A percentile compares a stretch with the other conserved stretches of the same genome.
Conservation (phyloP, 371 early-diverging fungal species). For the Synchytrium microbalum region DNA sequence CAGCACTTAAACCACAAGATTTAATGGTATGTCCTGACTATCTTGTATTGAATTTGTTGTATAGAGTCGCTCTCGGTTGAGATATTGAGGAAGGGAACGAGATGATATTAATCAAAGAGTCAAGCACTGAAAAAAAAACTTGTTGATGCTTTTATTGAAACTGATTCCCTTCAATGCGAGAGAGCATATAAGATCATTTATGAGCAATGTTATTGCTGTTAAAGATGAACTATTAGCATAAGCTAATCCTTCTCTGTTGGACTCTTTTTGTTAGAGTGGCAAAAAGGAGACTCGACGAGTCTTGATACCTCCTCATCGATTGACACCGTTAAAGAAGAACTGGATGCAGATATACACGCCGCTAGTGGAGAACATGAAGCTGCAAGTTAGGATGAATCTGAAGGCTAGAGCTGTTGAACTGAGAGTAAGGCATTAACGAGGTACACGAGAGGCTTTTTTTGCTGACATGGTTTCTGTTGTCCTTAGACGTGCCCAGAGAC, state of each 20-base stretch:
- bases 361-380: slow-evolving; percentile 93
- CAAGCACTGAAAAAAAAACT: no score
- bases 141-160: no score
- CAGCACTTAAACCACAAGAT: slow-evolving; percentile 9
- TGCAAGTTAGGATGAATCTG: slow-evolving; percentile 96
- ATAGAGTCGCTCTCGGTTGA: no score
- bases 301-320: slow-evolving; percentile 86
- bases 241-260: no score
- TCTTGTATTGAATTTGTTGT: no score
- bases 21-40: slow-evolving; percentile 6
- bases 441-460: not conserved
- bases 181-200: no score
- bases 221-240: no score
- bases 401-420: slow-evolving; percentile 86
- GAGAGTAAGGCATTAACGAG: slow-evolving; percentile 39
- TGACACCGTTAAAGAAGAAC: slow-evolving; percentile 85
- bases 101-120: no score
- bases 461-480: not conserved
- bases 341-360: slow-evolving; percentile 99
- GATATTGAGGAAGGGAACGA: no score
- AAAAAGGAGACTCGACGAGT: slow-evolving; percentile 55
- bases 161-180: no score
- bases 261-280: slow-evolving; percentile 7
- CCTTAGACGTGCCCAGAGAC: slow-evolving; percentile 65
- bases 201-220: no score